These are phyloP conservation scores for Urtica urens DNA, from an alignment of 306 rosid species.

Conservation along the genomic window DNA sequence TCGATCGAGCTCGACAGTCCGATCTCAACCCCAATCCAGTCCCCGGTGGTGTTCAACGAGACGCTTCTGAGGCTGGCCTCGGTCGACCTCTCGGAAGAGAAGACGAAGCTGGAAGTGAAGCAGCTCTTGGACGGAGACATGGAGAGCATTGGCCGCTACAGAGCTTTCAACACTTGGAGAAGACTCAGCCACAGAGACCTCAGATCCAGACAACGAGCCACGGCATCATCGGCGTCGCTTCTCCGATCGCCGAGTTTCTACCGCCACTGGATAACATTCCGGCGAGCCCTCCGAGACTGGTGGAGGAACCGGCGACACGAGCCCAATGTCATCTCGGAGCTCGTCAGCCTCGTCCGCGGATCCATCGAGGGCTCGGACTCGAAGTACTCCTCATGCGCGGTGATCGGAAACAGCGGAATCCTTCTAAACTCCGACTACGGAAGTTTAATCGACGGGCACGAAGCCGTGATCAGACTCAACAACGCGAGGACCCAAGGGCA, in stretches of 20 bases:
- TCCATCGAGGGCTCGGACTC: conserved; percentile 36
- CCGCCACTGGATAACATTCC: conserved; percentile 71
- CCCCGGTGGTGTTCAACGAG: conserved; percentile 28
- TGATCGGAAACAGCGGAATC: conserved; percentile 93
- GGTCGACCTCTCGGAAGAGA: conserved; percentile 42
- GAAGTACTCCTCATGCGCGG: conserved; percentile 61
- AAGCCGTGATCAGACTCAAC: conserved; percentile 67
- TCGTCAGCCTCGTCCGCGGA: conserved; percentile 35
- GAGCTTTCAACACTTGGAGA: conserved; percentile 63
- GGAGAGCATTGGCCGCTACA: conserved; percentile 53
- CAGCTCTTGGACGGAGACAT: conserved; percentile 67
- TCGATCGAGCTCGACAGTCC: conserved; percentile 39
- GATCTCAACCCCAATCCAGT: conserved; percentile 10
- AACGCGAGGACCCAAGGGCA: conserved; percentile 51
- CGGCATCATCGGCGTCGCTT: conserved; percentile 28
- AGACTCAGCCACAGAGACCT: conserved; percentile 45
- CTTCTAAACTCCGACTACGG: conserved; percentile 55
- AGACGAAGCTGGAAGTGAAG: conserved; percentile 46
- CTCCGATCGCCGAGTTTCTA: conserved; percentile 66
- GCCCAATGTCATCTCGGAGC: conserved; percentile 49
- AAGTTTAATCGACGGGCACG: conserved; percentile 59
- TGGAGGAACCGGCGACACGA: conserved; percentile 48
- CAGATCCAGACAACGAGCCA: conserved; percentile 20
- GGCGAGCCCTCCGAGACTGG: conserved; percentile 58
- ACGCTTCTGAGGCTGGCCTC: conserved; percentile 64